Evolutionary conservation across 257 asterid species (phyloP).

Genomic region (Buddleja alternifolia): DNA sequence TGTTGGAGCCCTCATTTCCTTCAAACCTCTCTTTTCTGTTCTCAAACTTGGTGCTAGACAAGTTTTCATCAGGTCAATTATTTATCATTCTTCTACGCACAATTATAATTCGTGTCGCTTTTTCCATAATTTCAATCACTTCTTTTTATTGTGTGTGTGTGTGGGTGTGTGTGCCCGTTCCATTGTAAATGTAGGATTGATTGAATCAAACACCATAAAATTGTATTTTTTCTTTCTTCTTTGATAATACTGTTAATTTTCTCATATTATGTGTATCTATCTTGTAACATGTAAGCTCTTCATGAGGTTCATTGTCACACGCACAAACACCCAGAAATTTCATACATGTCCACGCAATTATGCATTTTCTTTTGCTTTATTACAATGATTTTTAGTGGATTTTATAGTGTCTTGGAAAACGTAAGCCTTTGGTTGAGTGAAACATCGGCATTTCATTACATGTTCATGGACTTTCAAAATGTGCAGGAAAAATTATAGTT

Average conservation of each 20-base stretch:
- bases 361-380: neutral
- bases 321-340: neutral
- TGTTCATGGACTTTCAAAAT: neutral
- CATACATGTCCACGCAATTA: neutral
- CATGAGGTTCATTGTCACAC: neutral
- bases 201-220: neutral
- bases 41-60: conserved; percentile 91
- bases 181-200: neutral
- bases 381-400: neutral
- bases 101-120: too few relatives aligned
- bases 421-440: too few relatives aligned
- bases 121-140: too few relatives aligned
- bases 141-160: too few relatives aligned
- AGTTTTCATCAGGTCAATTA: conserved; percentile 68
- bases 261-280: too few relatives aligned
- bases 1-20: conserved; percentile 76
- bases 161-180: too few relatives aligned
- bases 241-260: neutral
- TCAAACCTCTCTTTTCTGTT: conserved; percentile 77
- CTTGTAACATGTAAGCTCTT: neutral
- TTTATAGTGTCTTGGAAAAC: neutral
- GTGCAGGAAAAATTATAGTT: neutral
- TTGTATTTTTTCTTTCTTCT: neutral
- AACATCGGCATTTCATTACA: neutral
- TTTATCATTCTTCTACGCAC: neutral